Base-by-base conservation (phyloP, 805 yeast species). In the Pichia nanzhaoensis region DNA sequence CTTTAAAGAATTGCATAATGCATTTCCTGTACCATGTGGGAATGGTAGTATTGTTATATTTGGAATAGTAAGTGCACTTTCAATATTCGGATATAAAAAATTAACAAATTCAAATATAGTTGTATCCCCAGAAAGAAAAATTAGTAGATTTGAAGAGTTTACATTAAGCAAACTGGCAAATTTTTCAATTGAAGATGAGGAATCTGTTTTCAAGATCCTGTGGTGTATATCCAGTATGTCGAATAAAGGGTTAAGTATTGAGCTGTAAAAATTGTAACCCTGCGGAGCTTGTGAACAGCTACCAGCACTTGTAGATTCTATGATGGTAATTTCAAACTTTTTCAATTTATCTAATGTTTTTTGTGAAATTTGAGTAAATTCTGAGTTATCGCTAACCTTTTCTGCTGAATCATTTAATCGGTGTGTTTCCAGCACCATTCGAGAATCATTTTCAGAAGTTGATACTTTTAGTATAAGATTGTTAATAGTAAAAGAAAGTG, bases 21-120 rank as follows among this genome's bases (percentile, higher is more conserved):
- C 89, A 59, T 90, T 90, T 0, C 95, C 97, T 1, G 95, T 83
- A 1, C 97, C 97, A 48, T 80, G 69, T 0, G 96, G 95, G 14
- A 90, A 59, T 33, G 66, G 65, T 31, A 64, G 53, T 2, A 77
- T 43, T 1, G 55, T 51, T 17, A 49, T 18, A 17, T 43, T 28
- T 12, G 50, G 34, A 3, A 16, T 17, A 2, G 14, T 6, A 5
- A 27, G 2, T 3, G 24, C 21, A 16, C 12, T 35, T 34, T 20
- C 16, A 14, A 33, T 18, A 4, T 18, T 30, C 5, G 24, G 34
- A 17, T 35, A 37, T 46, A 20, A 35, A 49, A 67, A 41, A 58
- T 89, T 89, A 45, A 87, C 54, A 41, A 90, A 77, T 59, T 90
- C 97, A 41, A 75, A 78, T 5, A 87, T 66, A 1, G 95, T 80